Evolutionary conservation across 2,329 filamentous ascomycete species (phyloP), one percentile per base, ranked within the genome.

Genomic region (Aspergillus pseudoterreus): DNA sequence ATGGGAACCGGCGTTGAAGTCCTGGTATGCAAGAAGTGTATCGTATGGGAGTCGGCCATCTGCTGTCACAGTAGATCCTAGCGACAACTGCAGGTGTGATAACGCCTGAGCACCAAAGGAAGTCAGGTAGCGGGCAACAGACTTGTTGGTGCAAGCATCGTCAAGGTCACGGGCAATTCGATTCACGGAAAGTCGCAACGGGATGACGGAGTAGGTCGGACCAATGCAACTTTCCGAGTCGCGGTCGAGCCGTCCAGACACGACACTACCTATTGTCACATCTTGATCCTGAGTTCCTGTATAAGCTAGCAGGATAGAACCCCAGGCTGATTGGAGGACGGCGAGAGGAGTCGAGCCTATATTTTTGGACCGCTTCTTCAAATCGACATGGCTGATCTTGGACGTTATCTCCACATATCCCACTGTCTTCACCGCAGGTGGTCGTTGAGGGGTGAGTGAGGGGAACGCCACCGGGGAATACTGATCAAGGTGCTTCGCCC

Each of bases 281-380:
- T 72, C 70, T 12, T 61, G 62, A 6, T 68, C 67, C 15, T 64
- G 60, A 9, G 63, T 61, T 22, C 66, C 68, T 14, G 63, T 65
- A 49, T 70, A 71, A 21, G 62, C 49, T 4, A 63, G 47, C 1
- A 73, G 49, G n/a, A 73, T 55, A 6, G 65, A 59, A 2, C 62
- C 61, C 70, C 69, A 73, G 17, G 69, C 63, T 12, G 69, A 68
- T 44, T 73, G 71, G 8, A 72, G 57, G 4, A 70, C 59, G 0
- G 69, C 62, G 24, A 71, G 55, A 2, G 69, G 69, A 2, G 69
- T 68, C 0, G 60, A 59, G 2, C 60, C 61, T 15, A 71, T 49
- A 4, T 27, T 47, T 19, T 56, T 63, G 38, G 71, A 45, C 62
- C 63, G 46, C 59, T 58, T 57, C 57, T 69, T 53, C 63, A 74